These are phyloP conservation scores for Nothophaeocryptopus gaeumannii DNA, from an alignment of 2,329 filamentous ascomycete genomes.

Conservation along the genomic window DNA sequence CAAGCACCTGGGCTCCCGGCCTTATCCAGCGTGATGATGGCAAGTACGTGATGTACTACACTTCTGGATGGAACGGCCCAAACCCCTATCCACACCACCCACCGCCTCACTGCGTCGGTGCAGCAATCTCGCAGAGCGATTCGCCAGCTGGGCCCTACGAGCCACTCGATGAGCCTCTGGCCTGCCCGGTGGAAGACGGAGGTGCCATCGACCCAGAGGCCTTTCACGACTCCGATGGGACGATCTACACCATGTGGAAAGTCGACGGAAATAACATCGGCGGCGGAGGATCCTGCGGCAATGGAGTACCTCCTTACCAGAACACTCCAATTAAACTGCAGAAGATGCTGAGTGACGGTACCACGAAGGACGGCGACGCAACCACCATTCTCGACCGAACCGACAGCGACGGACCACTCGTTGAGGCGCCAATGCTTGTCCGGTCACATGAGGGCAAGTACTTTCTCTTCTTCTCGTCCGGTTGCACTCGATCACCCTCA, in stretches of 20 bases:
- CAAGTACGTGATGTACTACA: slow-evolving; percentile 37
- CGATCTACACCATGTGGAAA: slow-evolving; percentile 35
- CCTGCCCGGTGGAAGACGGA: slow-evolving; percentile 30
- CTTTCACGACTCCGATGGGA: slow-evolving; percentile 29
- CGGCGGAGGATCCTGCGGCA: slow-evolving; percentile 31
- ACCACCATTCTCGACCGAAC: slow-evolving; percentile 31
- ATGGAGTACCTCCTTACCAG: slow-evolving; percentile 25
- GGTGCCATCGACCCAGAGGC: slow-evolving; percentile 36
- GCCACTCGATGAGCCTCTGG: slow-evolving; percentile 24
- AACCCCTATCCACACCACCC: slow-evolving; percentile 20
- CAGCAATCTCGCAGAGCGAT: slow-evolving; percentile 27
- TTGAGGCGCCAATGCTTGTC: slow-evolving; percentile 35
- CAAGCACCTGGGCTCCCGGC: slow-evolving; percentile 32
- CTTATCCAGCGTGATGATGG: slow-evolving; percentile 31
- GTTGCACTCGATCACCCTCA: slow-evolving; percentile 30
- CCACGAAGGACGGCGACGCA: slow-evolving; percentile 25
- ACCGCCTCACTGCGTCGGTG: slow-evolving; percentile 35
- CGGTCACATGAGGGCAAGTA: slow-evolving; percentile 31
- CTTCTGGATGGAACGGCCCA: slow-evolving; percentile 17
- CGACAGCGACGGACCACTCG: slow-evolving; percentile 32
- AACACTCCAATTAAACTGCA: slow-evolving; percentile 37
- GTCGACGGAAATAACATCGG: slow-evolving; percentile 37
- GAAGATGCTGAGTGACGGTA: slow-evolving; percentile 29
- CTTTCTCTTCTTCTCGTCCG: slow-evolving; percentile 39
- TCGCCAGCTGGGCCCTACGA: slow-evolving; percentile 32